A percentile compares a stretch with the other conserved stretches of the same genome.
Conservation (phyloP, 2,329 filamentous ascomycete genomes). For the Aspergillus vadensis region DNA sequence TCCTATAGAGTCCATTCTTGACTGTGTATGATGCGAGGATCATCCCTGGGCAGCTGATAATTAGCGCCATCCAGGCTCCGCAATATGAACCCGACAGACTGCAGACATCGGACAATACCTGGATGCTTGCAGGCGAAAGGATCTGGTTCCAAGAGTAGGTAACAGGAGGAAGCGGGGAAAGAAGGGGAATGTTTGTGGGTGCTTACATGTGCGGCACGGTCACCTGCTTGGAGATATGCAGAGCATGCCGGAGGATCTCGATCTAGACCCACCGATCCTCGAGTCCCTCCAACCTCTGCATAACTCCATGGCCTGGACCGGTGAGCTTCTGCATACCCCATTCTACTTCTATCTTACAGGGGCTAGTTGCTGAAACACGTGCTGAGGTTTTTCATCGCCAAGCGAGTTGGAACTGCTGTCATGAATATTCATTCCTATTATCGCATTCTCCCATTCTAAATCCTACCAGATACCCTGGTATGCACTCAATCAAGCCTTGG, state of each 20-base stretch:
- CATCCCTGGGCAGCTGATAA: background rate
- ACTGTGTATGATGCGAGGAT: slow-evolving; percentile 4
- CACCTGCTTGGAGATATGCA: background rate
- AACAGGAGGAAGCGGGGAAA: background rate
- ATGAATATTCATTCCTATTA: background rate
- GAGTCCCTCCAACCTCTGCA: background rate
- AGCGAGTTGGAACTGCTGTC: background rate
- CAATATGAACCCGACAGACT: background rate
- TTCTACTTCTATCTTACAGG: background rate
- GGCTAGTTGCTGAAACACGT: background rate
- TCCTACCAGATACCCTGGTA: background rate
- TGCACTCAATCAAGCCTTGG: slow-evolving; percentile 20
- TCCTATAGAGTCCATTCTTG: background rate
- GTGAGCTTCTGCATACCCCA: background rate
- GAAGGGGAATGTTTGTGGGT: background rate
- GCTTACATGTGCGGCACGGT: background rate
- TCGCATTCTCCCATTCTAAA: background rate
- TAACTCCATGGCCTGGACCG: background rate
- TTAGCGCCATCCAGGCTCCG: background rate
- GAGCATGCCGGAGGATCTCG: background rate
- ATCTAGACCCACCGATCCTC: background rate
- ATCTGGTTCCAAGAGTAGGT: background rate
- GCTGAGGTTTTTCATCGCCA: background rate
- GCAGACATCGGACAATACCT: background rate
- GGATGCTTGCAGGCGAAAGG: background rate